Base-by-base conservation (phyloP, 2,329 filamentous ascomycete species). In the Pyrenophora tritici-repentis region DNA sequence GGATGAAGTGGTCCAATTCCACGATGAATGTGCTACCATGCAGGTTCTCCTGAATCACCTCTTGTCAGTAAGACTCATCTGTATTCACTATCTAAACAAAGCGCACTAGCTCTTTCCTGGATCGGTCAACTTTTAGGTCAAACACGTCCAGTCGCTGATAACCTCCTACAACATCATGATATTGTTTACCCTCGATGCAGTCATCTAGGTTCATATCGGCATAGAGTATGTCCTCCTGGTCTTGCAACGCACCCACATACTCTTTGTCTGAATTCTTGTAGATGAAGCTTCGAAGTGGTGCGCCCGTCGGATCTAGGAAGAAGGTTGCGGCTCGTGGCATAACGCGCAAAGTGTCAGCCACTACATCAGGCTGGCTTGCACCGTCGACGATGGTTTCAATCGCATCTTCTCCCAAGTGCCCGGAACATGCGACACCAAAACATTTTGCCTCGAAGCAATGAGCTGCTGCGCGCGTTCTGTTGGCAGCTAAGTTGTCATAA, bases 381-480 rank as follows among this genome's bases (percentile, higher is more conserved):
- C 70, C 72, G 0, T 57, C 59, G 0, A 71, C 55, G 3, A 77
- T 58, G 0, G 56, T 54, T 1, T 76, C 66, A 2, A 80, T 72
- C 0, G 73, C 73, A 13, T 76, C 70, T 0, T 73, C 36, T 16
- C 74, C 76, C 0, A 83, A 63, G 17, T 74, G 61, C 0, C 76
- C 77, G 0, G 78, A 73, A 54, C 79, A 81, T 13, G 82, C 61
- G 1, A 84, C 75, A 0, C 81, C 81, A 39, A 83, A 84, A 36
- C 76, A 80, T 55, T 84, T 84, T 0, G 79, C 81, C 47, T 84
- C 82, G 55, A 85, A 84, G 55, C 81, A 83, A 61, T 84, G 81
- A 0, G 80, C 80, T 0, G 80, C 80, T 2, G 79, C 77, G 2
- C 82, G 70, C 0, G 72, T 80, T n/a, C 75, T 70, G 53, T 84